Base-by-base conservation (phyloP, 2,329 filamentous ascomycete genomes). In the Sphaerulina populicola region DNA sequence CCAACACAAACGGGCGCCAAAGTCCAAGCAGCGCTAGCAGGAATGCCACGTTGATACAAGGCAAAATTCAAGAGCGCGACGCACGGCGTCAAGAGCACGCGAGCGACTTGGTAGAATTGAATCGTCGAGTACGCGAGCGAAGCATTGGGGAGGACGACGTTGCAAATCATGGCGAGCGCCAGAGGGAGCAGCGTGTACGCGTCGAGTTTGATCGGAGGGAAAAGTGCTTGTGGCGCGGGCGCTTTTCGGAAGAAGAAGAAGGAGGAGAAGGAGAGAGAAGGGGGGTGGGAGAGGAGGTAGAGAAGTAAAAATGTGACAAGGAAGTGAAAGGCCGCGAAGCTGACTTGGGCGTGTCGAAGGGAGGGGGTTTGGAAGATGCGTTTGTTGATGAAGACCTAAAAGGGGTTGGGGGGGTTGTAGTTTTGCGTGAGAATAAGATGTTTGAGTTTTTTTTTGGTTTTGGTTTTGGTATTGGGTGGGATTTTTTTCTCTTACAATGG, bases 311-410 rank as follows among this genome's bases (percentile, higher is more conserved):
- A 82, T 23, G 82, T 86, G 62, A 84, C 71, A 62, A 78, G 71
- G 69, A 86, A 86, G 68, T 86, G 82, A 67, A 85, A 84, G 48
- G 78, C 73, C 44, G 82, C 82, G 61, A 86, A 86, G 33, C 78
- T 77, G 45, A 84, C 75, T 66, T 85, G 82, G 53, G 74, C 77
- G 29, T 80, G 72, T 62, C 79, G 80, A 62, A 83, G 73, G 11
- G 74, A 76, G 12, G 77, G 76, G 55, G 83, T 77, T 21, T 77
- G 77, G 70, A 85, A 85, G 66, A 86, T 83, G 56, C 76, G 77
- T 67, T 85, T 85, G 70, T 85, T 85, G 38, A 79, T 81, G 64
- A 85, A 85, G 62, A 86, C 79, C 80, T 82, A 49, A 6, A 18
- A n/a, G n/a, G n/a, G n/a, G n/a, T 18, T 18, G 1, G 18, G 18